Evolutionary conservation across 148 eudicot genomes (phyloP).

Genomic region (Linanthus parryae): DNA sequence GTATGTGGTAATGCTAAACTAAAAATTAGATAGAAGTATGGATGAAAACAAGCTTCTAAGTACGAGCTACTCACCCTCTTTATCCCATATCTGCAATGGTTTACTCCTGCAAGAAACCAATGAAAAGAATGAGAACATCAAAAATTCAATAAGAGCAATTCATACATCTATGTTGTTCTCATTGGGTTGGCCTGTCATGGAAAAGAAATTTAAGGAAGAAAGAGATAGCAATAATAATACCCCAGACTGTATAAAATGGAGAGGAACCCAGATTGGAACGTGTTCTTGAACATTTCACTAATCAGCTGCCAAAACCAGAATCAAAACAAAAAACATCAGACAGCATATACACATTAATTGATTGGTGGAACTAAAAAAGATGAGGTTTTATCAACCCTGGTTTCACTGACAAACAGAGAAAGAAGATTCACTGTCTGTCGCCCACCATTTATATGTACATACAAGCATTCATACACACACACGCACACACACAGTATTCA

Average conservation of each 20-base stretch:
- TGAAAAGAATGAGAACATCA: slow-evolving; percentile 3
- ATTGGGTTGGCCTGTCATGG: neutral
- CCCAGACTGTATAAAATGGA: slow-evolving; percentile 93
- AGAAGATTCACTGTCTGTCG: no score
- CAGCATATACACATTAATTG: no score
- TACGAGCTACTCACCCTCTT: slow-evolving; percentile 56
- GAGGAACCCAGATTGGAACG: slow-evolving; percentile 90
- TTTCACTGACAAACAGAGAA: no score
- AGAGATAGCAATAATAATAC: slow-evolving; percentile 23
- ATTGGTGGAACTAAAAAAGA: no score
- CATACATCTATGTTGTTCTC: neutral
- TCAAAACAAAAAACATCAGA: no score
- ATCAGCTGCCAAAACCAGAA: no score
- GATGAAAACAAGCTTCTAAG: no score
- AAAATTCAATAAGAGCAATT: neutral
- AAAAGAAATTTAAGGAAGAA: neutral
- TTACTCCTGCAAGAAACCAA: slow-evolving; percentile 61
- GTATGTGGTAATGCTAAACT: no score
- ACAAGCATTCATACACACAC: no score
- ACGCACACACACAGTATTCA: no score
- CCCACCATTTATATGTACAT: no score
- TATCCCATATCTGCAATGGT: slow-evolving; percentile 98
- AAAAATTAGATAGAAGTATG: neutral
- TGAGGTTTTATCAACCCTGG: no score
- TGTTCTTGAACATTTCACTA: slow-evolving; percentile 72